phyloP scores from a whole-genome alignment of 805 yeast genomes.

The Teunomyces lycoperdinae region DNA sequence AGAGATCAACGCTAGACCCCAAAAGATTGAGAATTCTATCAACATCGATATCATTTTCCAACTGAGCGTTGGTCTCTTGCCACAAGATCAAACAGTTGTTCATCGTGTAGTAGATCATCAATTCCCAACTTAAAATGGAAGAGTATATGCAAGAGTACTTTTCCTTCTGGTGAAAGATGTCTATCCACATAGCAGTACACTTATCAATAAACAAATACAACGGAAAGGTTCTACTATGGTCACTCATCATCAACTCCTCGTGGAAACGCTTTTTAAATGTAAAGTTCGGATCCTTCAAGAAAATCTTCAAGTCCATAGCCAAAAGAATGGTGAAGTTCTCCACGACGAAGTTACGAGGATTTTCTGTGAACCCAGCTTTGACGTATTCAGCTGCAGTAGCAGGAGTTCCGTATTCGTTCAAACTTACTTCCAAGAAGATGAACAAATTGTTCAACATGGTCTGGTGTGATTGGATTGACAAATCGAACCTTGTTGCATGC shows the following conservation, averaged over 20 bases:
- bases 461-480: slow-evolving; percentile 38
- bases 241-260: slow-evolving; percentile 64
- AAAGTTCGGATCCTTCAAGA: slow-evolving; percentile 55
- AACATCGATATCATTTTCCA: slow-evolving; percentile 45
- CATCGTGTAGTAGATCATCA: slow-evolving; percentile 56
- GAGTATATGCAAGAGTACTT: slow-evolving; percentile 37
- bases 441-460: slow-evolving; percentile 40
- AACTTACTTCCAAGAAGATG: slow-evolving; percentile 34
- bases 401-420: slow-evolving; percentile 42
- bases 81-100: slow-evolving; percentile 58
- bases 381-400: slow-evolving; percentile 43
- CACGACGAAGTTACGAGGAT: slow-evolving; percentile 42
- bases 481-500: slow-evolving; percentile 32
- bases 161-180: slow-evolving; percentile 25
- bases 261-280: slow-evolving; percentile 60
- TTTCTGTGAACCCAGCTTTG: slow-evolving; percentile 46
- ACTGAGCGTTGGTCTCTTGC: slow-evolving; percentile 57
- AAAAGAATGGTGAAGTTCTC: slow-evolving; percentile 48
- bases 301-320: slow-evolving; percentile 52
- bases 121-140: slow-evolving; percentile 48
- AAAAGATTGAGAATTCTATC: slow-evolving; percentile 49
- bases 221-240: slow-evolving; percentile 49
- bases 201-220: slow-evolving; percentile 37
- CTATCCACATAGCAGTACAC: slow-evolving; percentile 36
- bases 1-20: slow-evolving; percentile 21